Evolutionary conservation across 164 flowering plant genomes (phyloP).

Genomic region (Paratinospora sagittata): DNA sequence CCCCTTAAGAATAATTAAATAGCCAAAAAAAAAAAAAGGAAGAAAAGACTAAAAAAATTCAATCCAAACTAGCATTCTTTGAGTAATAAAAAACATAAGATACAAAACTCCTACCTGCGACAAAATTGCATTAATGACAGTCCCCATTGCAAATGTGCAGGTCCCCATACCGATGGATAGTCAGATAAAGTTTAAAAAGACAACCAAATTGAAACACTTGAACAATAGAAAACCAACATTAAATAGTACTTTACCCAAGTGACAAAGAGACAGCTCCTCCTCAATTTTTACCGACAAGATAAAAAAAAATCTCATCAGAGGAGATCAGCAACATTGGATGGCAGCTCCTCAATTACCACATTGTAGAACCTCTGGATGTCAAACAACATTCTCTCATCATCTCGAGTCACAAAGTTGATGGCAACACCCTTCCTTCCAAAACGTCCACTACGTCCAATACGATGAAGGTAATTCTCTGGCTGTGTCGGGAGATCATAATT

Average conservation of each 20-base stretch:
- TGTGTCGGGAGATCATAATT: slow-evolving; percentile 67
- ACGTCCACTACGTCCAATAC: slow-evolving; percentile 66
- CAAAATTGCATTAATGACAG: slow-evolving; percentile 17
- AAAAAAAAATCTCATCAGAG: slow-evolving; percentile 33
- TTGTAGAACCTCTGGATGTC: slow-evolving; percentile 68
- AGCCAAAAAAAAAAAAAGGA: too few species aligned
- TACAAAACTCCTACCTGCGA: slow-evolving; percentile 18
- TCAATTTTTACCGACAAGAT: neutral
- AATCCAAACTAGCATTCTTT: slow-evolving; percentile 11
- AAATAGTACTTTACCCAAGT: slow-evolving; percentile 15
- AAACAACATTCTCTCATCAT: slow-evolving; percentile 51
- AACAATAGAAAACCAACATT: slow-evolving; percentile 4
- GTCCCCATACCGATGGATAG: slow-evolving; percentile 7
- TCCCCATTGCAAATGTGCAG: slow-evolving; percentile 15
- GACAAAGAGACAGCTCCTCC: slow-evolving; percentile 11
- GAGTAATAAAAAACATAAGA: slow-evolving; percentile 4
- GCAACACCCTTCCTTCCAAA: slow-evolving; percentile 73
- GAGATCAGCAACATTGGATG: slow-evolving; percentile 62
- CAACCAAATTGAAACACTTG: slow-evolving; percentile 10
- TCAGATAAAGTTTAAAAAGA: slow-evolving; percentile 8
- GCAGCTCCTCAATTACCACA: slow-evolving; percentile 60
- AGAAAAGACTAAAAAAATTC: neutral
- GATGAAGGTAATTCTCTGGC: slow-evolving; percentile 65
- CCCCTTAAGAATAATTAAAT: neutral
- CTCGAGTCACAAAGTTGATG: slow-evolving; percentile 51